Percentiles rank a stretch among this genome's conserved stretches.
These are phyloP conservation scores for Nicotiana paniculata DNA, from an alignment of 257 asterid genomes.

Conservation along the genomic window DNA sequence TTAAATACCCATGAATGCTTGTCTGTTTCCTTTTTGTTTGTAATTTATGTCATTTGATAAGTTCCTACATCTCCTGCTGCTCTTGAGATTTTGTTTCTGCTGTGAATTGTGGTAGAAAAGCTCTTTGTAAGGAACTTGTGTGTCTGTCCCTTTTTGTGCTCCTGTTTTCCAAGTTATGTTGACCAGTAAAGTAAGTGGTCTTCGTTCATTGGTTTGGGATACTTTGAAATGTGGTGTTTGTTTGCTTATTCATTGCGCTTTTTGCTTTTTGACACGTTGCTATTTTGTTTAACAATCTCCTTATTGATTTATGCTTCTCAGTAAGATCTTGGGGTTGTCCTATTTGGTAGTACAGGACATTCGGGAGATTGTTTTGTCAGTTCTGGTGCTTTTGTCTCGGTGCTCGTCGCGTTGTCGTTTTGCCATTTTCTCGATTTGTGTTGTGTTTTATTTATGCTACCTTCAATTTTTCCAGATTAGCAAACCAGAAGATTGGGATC, in stretches of 20 bases:
- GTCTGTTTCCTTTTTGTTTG: neutral
- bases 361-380: slow-evolving; percentile 5
- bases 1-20: neutral
- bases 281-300: neutral
- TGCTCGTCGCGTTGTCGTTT: neutral
- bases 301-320: neutral
- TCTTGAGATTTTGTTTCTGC: neutral
- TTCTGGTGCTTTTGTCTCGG: slow-evolving; percentile 10
- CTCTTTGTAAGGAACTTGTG: neutral
- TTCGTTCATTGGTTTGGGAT: neutral
- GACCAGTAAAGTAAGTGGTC: neutral
- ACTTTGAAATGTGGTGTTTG: neutral
- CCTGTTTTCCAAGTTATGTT: neutral
- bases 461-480: slow-evolving; percentile 55
- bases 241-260: neutral
- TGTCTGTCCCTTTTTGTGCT: neutral
- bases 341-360: neutral
- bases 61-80: neutral
- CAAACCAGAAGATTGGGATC: slow-evolving; percentile 70
- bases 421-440: neutral
- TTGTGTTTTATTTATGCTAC: slow-evolving; percentile 1
- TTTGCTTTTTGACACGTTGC: neutral
- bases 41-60: neutral
- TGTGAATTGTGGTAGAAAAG: neutral
- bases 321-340: neutral